phyloP scores from a whole-genome alignment of 768 basidiomycete genomes.

The Rhizopogon salebrosus region DNA sequence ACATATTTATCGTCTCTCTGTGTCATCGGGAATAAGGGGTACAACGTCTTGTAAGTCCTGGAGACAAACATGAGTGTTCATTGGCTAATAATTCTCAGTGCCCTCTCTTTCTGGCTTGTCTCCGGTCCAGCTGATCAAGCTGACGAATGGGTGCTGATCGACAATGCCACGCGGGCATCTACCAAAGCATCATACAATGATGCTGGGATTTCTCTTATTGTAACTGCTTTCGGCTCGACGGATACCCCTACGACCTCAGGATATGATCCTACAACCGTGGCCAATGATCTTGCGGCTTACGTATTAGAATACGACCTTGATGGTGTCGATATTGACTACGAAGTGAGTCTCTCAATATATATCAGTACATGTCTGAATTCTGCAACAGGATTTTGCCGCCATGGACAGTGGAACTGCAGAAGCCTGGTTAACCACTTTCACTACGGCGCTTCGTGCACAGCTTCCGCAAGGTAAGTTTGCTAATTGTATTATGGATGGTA shows the following conservation, averaged over 20 bases:
- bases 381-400: slow-evolving; percentile 53
- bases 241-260: slow-evolving; percentile 52
- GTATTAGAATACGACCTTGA: slow-evolving; percentile 58
- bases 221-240: slow-evolving; percentile 54
- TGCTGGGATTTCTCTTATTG: slow-evolving; percentile 57
- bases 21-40: slow-evolving; percentile 34
- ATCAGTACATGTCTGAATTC: not conserved
- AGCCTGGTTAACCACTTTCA: slow-evolving; percentile 30
- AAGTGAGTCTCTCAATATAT: slow-evolving; percentile 26
- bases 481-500: not conserved
- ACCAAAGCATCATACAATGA: slow-evolving; percentile 49
- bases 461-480: slow-evolving; percentile 19
- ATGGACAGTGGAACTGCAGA: slow-evolving; percentile 53
- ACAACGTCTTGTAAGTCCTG: slow-evolving; percentile 50
- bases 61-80: not conserved
- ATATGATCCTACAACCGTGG: slow-evolving; percentile 57
- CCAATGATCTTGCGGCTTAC: slow-evolving; percentile 61
- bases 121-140: slow-evolving; percentile 60
- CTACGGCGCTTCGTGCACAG: slow-evolving; percentile 21
- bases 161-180: slow-evolving; percentile 37
- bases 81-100: slow-evolving; percentile 20
- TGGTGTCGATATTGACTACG: slow-evolving; percentile 75
- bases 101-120: slow-evolving; percentile 49
- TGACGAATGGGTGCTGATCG: slow-evolving; percentile 46
- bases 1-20: not conserved